Conservation (phyloP, 2,329 filamentous ascomycete genomes). For the Xylariaceae sp. region DNA sequence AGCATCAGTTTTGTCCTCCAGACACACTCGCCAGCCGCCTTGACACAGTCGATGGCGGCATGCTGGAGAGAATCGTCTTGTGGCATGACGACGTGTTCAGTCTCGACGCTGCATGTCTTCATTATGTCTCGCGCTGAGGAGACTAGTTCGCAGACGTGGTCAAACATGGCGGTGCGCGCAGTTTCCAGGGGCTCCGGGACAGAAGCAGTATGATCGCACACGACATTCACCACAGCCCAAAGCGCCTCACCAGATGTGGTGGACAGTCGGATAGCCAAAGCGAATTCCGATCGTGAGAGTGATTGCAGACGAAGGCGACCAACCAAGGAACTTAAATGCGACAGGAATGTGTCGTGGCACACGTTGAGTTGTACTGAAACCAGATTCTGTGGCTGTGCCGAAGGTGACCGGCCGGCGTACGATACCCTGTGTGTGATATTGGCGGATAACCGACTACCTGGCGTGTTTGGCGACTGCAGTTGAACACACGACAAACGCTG, state of each 20-base stretch:
- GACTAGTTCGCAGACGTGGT: slow-evolving; percentile 73
- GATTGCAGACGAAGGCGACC: slow-evolving; percentile 85
- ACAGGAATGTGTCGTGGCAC: slow-evolving; percentile 83
- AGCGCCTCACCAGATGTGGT: slow-evolving; percentile 76
- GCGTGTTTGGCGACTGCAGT: slow-evolving; percentile 30
- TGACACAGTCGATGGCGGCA: slow-evolving; percentile 81
- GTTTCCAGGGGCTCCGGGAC: slow-evolving; percentile 61
- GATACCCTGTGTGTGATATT: slow-evolving; percentile 70
- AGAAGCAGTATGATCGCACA: slow-evolving; percentile 71
- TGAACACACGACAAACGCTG: slow-evolving; percentile 45
- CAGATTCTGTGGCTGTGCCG: slow-evolving; percentile 62
- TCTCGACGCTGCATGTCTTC: slow-evolving; percentile 59
- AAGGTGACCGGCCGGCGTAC: slow-evolving; percentile 61
- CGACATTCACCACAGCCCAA: slow-evolving; percentile 71
- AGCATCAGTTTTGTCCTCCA: slow-evolving; percentile 80
- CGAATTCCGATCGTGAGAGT: slow-evolving; percentile 79
- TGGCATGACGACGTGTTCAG: slow-evolving; percentile 74
- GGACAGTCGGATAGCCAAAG: slow-evolving; percentile 76
- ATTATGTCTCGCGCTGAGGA: slow-evolving; percentile 76
- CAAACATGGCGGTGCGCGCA: slow-evolving; percentile 71
- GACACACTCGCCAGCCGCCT: slow-evolving; percentile 85
- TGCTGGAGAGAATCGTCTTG: slow-evolving; percentile 72
- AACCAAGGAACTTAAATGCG: slow-evolving; percentile 88
- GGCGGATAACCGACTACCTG: slow-evolving; percentile 39
- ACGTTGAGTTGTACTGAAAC: slow-evolving; percentile 76